These are phyloP conservation scores for Coniferiporia weirii DNA, from an alignment of 1,284 basidiomycete species.

Conservation along the genomic window DNA sequence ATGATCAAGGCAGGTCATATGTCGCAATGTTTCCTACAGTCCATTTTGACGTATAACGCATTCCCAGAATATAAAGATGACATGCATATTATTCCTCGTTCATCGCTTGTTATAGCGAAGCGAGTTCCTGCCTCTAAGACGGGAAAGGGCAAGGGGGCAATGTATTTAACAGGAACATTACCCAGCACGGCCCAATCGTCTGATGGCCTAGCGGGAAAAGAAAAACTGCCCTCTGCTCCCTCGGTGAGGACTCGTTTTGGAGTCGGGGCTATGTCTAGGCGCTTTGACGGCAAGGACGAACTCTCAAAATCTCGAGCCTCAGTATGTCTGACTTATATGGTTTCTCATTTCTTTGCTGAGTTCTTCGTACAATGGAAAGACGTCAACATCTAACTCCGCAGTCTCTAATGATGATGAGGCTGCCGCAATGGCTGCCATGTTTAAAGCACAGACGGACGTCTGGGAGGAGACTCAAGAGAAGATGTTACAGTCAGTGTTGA, in stretches of 20 bases:
- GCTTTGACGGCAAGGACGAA: slow-evolving; percentile 81
- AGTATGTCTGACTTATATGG: slow-evolving; percentile 24
- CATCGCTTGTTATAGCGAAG: slow-evolving; percentile 90
- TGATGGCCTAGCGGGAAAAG: slow-evolving; percentile 20
- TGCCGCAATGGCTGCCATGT: slow-evolving; percentile 93
- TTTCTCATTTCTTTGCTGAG: not conserved
- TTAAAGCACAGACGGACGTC: slow-evolving; percentile 83
- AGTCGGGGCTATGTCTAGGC: slow-evolving; percentile 76
- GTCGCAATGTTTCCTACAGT: not conserved
- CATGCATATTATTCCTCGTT: slow-evolving; percentile 85
- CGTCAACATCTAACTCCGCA: slow-evolving; percentile 30
- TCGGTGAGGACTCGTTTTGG: slow-evolving; percentile 35
- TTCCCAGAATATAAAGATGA: slow-evolving; percentile 88
- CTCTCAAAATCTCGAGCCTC: slow-evolving; percentile 29
- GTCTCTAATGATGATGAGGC: slow-evolving; percentile 67
- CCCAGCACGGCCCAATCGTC: slow-evolving; percentile 31
- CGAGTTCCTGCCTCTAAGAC: slow-evolving; percentile 80
- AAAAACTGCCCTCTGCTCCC: slow-evolving; percentile 24
- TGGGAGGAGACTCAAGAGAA: slow-evolving; percentile 97
- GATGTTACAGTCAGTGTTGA: slow-evolving; percentile 89
- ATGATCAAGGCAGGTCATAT: slow-evolving; percentile 71
- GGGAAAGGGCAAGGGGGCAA: slow-evolving; percentile 89
- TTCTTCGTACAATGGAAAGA: slow-evolving; percentile 9
- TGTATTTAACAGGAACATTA: slow-evolving; percentile 70
- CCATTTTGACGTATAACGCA: not conserved